A percentile compares a stretch with the other conserved stretches of the same genome.
Conservation (phyloP, 164 flowering plant species). For the Nymphaea thermarum region DNA sequence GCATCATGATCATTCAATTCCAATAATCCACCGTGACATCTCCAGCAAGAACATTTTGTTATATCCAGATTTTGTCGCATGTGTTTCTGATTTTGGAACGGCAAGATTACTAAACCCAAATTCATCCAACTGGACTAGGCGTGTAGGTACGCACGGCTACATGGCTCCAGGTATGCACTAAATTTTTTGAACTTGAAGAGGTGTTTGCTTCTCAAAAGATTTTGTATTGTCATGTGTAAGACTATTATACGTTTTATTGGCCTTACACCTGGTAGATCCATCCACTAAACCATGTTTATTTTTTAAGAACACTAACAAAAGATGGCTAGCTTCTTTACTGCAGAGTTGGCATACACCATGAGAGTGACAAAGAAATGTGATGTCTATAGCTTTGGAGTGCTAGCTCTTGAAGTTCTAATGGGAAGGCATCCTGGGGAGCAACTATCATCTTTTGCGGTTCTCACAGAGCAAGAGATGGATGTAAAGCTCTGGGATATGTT, state of each 20-base stretch:
- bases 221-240: neutral
- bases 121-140: slow-evolving; percentile 40
- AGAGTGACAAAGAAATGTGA: slow-evolving; percentile 47
- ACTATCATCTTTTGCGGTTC: slow-evolving; percentile 16
- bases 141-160: slow-evolving; percentile 58
- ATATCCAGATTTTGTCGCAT: slow-evolving; percentile 29
- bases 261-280: neutral
- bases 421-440: slow-evolving; percentile 64
- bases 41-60: slow-evolving; percentile 43
- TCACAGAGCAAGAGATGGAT: neutral
- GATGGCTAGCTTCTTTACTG: neutral
- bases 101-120: slow-evolving; percentile 33
- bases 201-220: too few relatives aligned
- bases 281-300: too few relatives aligned
- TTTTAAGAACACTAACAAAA: too few relatives aligned
- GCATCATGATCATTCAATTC: slow-evolving; percentile 52
- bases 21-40: slow-evolving; percentile 56
- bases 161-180: slow-evolving; percentile 53
- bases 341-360: slow-evolving; percentile 56
- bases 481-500: slow-evolving; percentile 21
- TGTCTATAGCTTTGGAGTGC: slow-evolving; percentile 68
- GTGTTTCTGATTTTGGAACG: slow-evolving; percentile 54
- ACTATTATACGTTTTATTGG: too few relatives aligned
- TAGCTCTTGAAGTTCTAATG: slow-evolving; percentile 53
- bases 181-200: too few relatives aligned